Evolutionary conservation across 2,329 filamentous ascomycete genomes (phyloP), one percentile per base, ranked within the genome.

Genomic region (Ustulina deusta): DNA sequence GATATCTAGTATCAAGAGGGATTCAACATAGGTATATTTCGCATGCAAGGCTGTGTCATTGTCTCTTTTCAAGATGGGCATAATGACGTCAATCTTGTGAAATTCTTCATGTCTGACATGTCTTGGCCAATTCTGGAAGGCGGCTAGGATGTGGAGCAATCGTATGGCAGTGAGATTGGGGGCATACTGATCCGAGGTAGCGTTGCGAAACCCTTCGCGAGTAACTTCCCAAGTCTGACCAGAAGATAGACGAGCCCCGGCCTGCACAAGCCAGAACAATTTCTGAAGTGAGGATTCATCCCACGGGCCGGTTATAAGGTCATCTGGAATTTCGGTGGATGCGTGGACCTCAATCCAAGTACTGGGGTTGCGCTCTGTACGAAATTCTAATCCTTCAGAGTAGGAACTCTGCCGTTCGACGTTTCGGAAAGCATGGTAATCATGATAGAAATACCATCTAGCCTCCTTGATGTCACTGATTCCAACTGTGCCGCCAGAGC

Each of bases 221-320:
- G 79, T 82, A 32, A 78, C 55, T 65, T 85, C 83, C 83, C 83
- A 85, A 1, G 80, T 75, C 64, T 78, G 75, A 40, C 77, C 70
- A 1, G 75, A 67, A 22, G 76, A 74, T 9, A 80, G 49, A 4
- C 70, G 72, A 59, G 80, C 75, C 15, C 83, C 82, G 6, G 77
- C 80, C 40, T 81, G 79, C 10, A 79, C 74, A 22, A 85, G 76
- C 83, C 83, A 85, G 72, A 84, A 83, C 5, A 85, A 75, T 32
- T 82, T 82, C 44, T 80, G 78, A 27, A 78, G 73, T 48, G 77
- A 73, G 42, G 79, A 78, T 3, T 80, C 79, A 27, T 79, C 73
- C 81, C 81, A 84, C 0, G 83, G 82, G 0, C 83, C 82, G 0
- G 77, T 79, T 36, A 85, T 64, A 29, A 85, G 78, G 4, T 67